Evolutionary conservation across 331 rosid genomes (phyloP), one percentile per base, ranked within the genome.

Genomic region (Acacia pycnantha): DNA sequence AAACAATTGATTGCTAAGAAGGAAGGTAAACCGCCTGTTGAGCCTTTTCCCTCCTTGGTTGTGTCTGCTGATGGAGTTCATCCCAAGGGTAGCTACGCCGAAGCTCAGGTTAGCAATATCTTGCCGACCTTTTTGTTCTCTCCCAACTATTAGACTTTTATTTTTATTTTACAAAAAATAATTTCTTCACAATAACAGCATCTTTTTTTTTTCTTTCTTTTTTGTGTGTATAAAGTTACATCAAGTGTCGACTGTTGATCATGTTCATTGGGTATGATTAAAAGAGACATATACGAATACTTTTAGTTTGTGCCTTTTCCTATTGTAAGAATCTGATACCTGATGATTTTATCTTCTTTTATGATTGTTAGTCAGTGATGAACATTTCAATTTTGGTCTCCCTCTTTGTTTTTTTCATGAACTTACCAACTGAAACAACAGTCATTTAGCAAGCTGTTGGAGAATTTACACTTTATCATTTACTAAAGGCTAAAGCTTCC

Each of bases 41-140:
- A 96, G 74, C 84, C 88, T 35, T 96, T 96, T 81, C 99, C 99
- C 2, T 96, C 98, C 0, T 80, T 96, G 74, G 67, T 91, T 73
- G 81, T 96, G 56, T 81, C 94, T 6, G 87, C 92, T 50, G 93
- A 94, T 46, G 93, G 93, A 8, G 61, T 93, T 88, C 59, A 82
- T 37, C 94, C 99, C 1, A 94, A 94, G 53, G 99, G 99, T 24
- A 87, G 87, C 87, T 96, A 90, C 44, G 99, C 99, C 1, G 97
- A 96, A 87, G 97, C 98, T 0, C 99, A 96, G 98, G 99, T 96
- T 69, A 73, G 87, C 81, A 66, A 67, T 67, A 54, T 86, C 65
- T 72, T 18, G 82, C 72, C 51, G 47, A 8, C 61, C 35, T 70
- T 67, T 56, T 40, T 6, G 41, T 21, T 41, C 44, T 37, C 29